Evolutionary conservation across 441 rosid species (phyloP).

Genomic region (Manihot esculenta): DNA sequence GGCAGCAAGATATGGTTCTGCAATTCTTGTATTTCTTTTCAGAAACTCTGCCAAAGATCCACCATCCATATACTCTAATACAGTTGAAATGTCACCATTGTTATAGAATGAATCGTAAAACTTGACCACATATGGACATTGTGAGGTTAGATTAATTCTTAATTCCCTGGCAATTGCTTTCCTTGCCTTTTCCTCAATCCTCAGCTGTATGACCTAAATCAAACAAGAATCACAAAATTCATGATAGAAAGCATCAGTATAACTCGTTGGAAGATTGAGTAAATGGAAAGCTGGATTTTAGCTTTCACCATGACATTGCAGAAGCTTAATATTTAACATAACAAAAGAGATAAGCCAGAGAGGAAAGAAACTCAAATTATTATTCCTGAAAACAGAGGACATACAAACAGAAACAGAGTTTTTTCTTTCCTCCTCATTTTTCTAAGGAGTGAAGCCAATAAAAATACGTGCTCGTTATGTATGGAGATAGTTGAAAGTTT

Average conservation of each 20-base stretch:
- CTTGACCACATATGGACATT: conserved; percentile 83
- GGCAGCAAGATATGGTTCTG: conserved; percentile 78
- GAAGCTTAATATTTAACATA: too few relatives aligned
- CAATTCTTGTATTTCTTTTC: conserved; percentile 64
- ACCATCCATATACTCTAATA: conserved; percentile 98
- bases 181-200: conserved; percentile 66
- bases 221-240: conserved; percentile 18
- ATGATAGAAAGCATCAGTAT: neutral
- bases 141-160: conserved; percentile 81
- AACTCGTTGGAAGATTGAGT: too few relatives aligned
- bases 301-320: too few relatives aligned
- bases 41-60: conserved; percentile 93
- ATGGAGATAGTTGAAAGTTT: too few relatives aligned
- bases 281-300: too few relatives aligned
- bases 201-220: conserved; percentile 80
- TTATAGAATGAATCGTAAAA: conserved; percentile 84
- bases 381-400: too few relatives aligned
- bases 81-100: conserved; percentile 83
- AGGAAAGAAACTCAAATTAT: too few relatives aligned
- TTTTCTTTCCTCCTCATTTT: too few relatives aligned
- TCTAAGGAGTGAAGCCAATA: too few relatives aligned
- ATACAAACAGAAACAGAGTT: too few relatives aligned
- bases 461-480: too few relatives aligned
- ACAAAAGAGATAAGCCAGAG: too few relatives aligned
- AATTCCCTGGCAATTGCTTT: conserved; percentile 81